phyloP scores from a whole-genome alignment of 176 grass and related monocot species.

The Musa itinerans region DNA sequence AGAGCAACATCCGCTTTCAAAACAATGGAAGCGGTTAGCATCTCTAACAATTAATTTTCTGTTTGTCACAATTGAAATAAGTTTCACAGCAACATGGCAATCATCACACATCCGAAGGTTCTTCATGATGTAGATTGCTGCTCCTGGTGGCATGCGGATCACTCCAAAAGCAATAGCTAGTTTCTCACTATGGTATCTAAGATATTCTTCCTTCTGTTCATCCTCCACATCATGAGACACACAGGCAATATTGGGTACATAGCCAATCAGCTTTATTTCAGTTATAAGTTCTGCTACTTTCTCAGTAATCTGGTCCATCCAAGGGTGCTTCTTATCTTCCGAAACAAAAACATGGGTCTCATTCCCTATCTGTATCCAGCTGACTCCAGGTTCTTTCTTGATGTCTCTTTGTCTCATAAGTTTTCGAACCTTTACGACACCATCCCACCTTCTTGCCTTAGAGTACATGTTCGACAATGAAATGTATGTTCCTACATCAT shows the following conservation, averaged over 20 bases:
- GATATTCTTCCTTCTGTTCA: slow-evolving; percentile 70
- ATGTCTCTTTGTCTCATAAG: slow-evolving; percentile 56
- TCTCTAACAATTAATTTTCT: slow-evolving; percentile 67
- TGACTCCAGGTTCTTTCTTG: slow-evolving; percentile 71
- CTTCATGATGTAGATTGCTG: slow-evolving; percentile 56
- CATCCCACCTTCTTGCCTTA: slow-evolving; percentile 74
- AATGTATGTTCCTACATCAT: slow-evolving; percentile 69
- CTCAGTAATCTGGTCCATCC: slow-evolving; percentile 40
- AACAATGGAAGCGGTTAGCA: slow-evolving; percentile 56
- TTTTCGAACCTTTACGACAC: slow-evolving; percentile 48
- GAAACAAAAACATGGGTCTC: slow-evolving; percentile 56
- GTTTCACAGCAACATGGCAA: slow-evolving; percentile 63
- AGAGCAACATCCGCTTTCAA: slow-evolving; percentile 54
- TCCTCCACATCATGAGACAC: slow-evolving; percentile 71
- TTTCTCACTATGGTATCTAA: slow-evolving; percentile 77
- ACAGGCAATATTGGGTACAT: slow-evolving; percentile 45
- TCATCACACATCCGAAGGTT: slow-evolving; percentile 74
- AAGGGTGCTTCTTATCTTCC: slow-evolving; percentile 48
- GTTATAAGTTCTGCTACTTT: slow-evolving; percentile 52
- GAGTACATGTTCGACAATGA: slow-evolving; percentile 82
- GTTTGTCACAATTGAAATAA: slow-evolving; percentile 44
- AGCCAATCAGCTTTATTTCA: slow-evolving; percentile 61
- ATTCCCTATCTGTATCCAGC: slow-evolving; percentile 68
- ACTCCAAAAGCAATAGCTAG: slow-evolving; percentile 56
- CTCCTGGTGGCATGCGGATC: slow-evolving; percentile 34